Base-by-base conservation (phyloP, 2,329 filamentous ascomycete species). In the Phyllosticta citrichinensis region DNA sequence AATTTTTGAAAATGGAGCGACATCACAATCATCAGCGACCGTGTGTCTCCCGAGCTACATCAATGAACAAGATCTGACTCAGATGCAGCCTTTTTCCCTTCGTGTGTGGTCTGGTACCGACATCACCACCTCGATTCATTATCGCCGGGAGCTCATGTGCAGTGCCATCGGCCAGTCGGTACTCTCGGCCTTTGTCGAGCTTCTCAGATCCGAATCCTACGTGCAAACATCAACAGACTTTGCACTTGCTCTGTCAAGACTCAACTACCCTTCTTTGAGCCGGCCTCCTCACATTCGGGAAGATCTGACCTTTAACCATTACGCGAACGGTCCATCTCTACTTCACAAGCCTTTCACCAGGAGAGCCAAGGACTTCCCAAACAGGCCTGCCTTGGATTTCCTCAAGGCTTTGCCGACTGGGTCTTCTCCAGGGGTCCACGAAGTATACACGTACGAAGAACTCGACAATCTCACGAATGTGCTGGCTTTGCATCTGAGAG, bases 401-500 rank as follows among this genome's bases (percentile, higher is more conserved):
- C 25, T 61, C 24, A 53, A 20, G 25, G 56, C 58, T 17, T 25
- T 57, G 50, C 47, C 58, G 6, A 40, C 58, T 14, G 35, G 5
- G 2, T 51, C 52, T 17, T 56, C 54, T 17, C 58, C 53, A 8
- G 58, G 53, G 2, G 50, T 27, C 5, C 58, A 61, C n/a, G 58
- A 61, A 2, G 5, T 61, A 11, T 57, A 52, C 22, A 57, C 53
- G 5, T 61, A 61, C 33, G 55, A 54, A 14, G 54, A 61, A 50
- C 58, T 61, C 9, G 58, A 61, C 50, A 56, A n/a, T 19, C 58
- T 61, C 55, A 61, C 58, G 5, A 30, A 61, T 53, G 58, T 55
- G 12, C 30, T 61, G 20, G 54, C 58, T 19, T 12, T 20, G n/a
- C 11, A 52, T 22, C 52, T 61, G 50, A 61, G 47, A 22, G n/a